A percentile compares a stretch with the other conserved stretches of the same genome.
Conservation (phyloP, 2,329 filamentous ascomycete genomes). For the Calonectria pseudoturangicola region DNA sequence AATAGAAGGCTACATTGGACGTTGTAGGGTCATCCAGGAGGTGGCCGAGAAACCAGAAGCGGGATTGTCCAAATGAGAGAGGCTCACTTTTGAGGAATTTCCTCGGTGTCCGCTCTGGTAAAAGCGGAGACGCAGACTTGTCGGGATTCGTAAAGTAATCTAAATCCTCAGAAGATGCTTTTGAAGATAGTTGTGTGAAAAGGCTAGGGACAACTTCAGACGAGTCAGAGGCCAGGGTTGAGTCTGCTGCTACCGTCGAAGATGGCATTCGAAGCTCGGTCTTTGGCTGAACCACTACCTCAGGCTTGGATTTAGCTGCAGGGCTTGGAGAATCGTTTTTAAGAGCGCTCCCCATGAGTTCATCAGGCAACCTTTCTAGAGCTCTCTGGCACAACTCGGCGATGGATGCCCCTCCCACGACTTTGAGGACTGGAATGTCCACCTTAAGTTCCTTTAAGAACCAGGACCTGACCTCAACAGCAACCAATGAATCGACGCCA, state of each 20-base stretch:
- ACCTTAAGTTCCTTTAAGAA: constrained; percentile 65
- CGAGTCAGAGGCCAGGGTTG: too few species aligned
- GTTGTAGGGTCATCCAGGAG: constrained; percentile 27
- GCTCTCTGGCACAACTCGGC: constrained; percentile 29
- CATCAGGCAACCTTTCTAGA: background rate
- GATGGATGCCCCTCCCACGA: constrained; percentile 48
- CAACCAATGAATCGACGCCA: constrained; percentile 21
- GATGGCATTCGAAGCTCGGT: too few species aligned
- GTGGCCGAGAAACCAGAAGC: constrained; percentile 39
- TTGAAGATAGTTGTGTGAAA: too few species aligned
- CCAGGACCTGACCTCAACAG: constrained; percentile 66
- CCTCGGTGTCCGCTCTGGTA: background rate
- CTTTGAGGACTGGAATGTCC: constrained; percentile 68
- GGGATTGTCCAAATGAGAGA: background rate
- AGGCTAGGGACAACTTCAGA: too few species aligned
- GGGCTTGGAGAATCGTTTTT: too few species aligned
- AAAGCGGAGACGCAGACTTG: too few species aligned
- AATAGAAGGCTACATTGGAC: constrained; percentile 11
- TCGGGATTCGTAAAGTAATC: too few species aligned
- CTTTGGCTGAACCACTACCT: too few species aligned
- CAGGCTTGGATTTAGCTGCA: too few species aligned
- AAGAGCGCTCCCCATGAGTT: background rate
- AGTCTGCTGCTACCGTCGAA: too few species aligned
- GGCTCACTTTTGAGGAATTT: background rate
- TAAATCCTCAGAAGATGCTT: too few species aligned